Base-by-base conservation (phyloP, 2,329 filamentous ascomycete species). In the Nothophoma quercina region DNA sequence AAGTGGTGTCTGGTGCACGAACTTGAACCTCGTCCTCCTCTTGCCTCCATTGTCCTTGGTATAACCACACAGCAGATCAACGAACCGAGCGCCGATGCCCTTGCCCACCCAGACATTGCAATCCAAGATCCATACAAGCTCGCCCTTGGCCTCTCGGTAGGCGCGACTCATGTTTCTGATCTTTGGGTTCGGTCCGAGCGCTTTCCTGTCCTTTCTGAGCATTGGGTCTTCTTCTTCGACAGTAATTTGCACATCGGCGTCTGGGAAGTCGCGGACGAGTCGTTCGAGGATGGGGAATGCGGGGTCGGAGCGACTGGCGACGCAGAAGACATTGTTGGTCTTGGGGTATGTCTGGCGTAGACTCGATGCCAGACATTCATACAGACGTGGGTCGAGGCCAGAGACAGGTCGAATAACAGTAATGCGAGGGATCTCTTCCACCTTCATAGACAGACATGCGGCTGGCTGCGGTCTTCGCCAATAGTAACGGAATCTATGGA, bases 101-200 rank as follows among this genome's bases (percentile, higher is more conserved):
- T 80, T 85, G 5, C 86, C 86, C 28, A 97, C 83, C 95, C 96
- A 99, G 43, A 99, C 87, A 68, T 99, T 99, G 78, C 93, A 97
- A 76, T 99, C 95, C 16, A 96, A 84, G 42, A 97, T 88, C 95
- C 95, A 99, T 18, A 99, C 82, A 21, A 98, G 83, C 69, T 97
- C 92, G 1, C 90, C 88, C 59, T 88, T 67, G 1, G 92, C 91
- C 69, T 98, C 93, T 22, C 92, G 81, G 70, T 97, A 99, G 2
- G 91, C 93, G 34, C 91, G 85, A 71, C 93, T 97, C 81, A 98
- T 91, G 72, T 99, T 99, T 42, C 95, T 83, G 64, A 99, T 96
- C 79, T 99, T 99, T n/a, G 95, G 95, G 68, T 99, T 99, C 1
- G 95, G 95, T 0, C 96, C 96, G 50, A 98, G 81, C 50, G 67